Evolutionary conservation across 2,329 filamentous ascomycete species (phyloP), one percentile per base, ranked within the genome.

Genomic region (Chaetothyriales sp.): DNA sequence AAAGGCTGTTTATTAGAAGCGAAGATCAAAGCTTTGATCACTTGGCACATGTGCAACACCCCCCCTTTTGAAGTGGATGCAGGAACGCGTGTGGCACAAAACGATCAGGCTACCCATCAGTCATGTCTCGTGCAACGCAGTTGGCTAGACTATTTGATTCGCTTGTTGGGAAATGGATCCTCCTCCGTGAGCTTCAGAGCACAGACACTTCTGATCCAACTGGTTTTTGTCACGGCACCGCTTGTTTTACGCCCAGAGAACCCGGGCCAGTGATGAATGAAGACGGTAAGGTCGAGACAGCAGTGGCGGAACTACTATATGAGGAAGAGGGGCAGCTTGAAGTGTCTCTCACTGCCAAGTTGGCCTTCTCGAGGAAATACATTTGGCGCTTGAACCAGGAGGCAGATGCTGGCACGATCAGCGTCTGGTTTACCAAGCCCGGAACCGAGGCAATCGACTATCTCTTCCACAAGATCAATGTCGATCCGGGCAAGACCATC

Each of bases 401-500:
- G 28, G 51, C 45, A 15, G 33, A 51, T 37, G 52, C 47, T 13
- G 28, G 29, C 18, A 40, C 28, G 25, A 66, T 72, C 10, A 72
- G 69, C 51, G 64, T 71, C 13, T 73, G 70, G 70, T 73, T 73
- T 47, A 68, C 69, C 28, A 72, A 72, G 52, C 62, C 68, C 6
- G 54, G 60, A 18, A 57, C 54, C 22, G 63, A 66, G 18, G 61
- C 63, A 47, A 64, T 67, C 18, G 69, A 72, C 59, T 72, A 72
- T 54, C 60, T 72, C 10, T 72, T 72, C 51, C 70, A 72, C 53
- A 64, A 70, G 40, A 68, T 72, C 29, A 65, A 56, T 44, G 50
- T 54, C n/a, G 29, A 48, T 64, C 4, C 54, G 9, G 20, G 45
- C n/a, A 40, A 51, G 9, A 45, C 51, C 6, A 15, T 15, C 33